Conservation (phyloP, 345 rosid species). For the Ceriops zippeliana region DNA sequence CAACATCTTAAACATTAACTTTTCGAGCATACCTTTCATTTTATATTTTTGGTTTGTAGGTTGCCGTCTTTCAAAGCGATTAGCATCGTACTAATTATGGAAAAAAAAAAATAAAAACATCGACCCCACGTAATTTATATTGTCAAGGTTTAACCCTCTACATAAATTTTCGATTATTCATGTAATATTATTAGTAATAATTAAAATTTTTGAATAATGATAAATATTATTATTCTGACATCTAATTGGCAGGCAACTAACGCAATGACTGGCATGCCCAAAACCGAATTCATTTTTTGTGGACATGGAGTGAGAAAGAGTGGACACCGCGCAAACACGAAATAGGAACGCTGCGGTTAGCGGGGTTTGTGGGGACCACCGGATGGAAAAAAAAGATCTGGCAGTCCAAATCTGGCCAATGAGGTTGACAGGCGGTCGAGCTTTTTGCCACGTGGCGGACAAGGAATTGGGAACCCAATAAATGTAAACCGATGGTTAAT, state of each 20-base stretch:
- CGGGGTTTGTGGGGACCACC: slow-evolving; percentile 6
- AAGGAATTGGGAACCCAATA: neutral
- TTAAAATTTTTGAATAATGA: too few relatives aligned
- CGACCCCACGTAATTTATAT: too few relatives aligned
- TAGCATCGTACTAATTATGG: too few relatives aligned
- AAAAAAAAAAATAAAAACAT: too few relatives aligned
- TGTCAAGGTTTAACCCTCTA: too few relatives aligned
- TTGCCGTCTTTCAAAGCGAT: too few relatives aligned
- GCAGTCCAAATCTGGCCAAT: slow-evolving; percentile 12
- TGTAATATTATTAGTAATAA: too few relatives aligned
- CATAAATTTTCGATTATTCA: too few relatives aligned
- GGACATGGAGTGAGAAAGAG: slow-evolving; percentile 14
- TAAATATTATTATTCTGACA: neutral
- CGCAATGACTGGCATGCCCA: neutral
- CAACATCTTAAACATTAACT: too few relatives aligned
- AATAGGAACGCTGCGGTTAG: neutral
- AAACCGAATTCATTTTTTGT: neutral
- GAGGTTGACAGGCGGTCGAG: slow-evolving; percentile 23
- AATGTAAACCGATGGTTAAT: neutral
- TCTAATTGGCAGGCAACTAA: neutral
- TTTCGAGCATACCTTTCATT: too few relatives aligned
- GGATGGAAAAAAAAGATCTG: neutral
- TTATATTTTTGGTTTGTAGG: too few relatives aligned
- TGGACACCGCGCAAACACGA: slow-evolving; percentile 16
- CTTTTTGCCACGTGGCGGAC: slow-evolving; percentile 13